These are phyloP conservation scores for Tetradesmus obliquus DNA, from an alignment of 139 green algal species.

Conservation along the genomic window DNA sequence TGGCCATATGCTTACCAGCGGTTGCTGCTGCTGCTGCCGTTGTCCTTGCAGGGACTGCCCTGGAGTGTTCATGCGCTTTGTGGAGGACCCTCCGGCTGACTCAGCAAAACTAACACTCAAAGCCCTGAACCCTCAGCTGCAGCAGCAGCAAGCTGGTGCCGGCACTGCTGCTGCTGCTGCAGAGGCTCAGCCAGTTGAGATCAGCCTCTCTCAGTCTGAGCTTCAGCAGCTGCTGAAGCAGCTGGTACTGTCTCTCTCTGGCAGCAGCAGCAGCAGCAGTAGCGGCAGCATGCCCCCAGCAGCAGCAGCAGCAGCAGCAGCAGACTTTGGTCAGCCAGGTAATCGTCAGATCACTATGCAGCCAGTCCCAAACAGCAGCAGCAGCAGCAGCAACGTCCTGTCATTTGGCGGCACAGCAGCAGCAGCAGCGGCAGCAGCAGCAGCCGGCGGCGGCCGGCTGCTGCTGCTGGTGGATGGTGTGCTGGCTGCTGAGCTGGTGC, in stretches of 20 bases:
- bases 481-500: background rate
- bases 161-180: slow-evolving; percentile 9
- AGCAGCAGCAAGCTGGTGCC: background rate
- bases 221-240: slow-evolving; percentile 36
- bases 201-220: background rate
- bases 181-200: background rate
- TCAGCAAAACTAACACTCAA: slow-evolving; percentile 22
- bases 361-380: background rate
- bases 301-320: background rate
- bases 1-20: too few species aligned
- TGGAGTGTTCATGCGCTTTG: slow-evolving; percentile 31
- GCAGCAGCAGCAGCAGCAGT: slow-evolving; percentile 4
- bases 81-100: slow-evolving; percentile 3
- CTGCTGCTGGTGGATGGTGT: slow-evolving; percentile 27
- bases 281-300: slow-evolving; percentile 2
- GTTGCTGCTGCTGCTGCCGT: background rate
- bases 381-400: background rate
- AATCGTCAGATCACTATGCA: background rate
- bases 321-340: background rate
- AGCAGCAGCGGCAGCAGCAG: slow-evolving; percentile 8
- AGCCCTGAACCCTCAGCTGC: slow-evolving; percentile 11
- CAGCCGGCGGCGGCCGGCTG: background rate
- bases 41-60: slow-evolving; percentile 25
- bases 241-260: slow-evolving; percentile 12
- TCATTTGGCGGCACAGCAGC: background rate